phyloP scores from a whole-genome alignment of 352 stramenopile genomes.

The Saprolegnia parasitica region DNA sequence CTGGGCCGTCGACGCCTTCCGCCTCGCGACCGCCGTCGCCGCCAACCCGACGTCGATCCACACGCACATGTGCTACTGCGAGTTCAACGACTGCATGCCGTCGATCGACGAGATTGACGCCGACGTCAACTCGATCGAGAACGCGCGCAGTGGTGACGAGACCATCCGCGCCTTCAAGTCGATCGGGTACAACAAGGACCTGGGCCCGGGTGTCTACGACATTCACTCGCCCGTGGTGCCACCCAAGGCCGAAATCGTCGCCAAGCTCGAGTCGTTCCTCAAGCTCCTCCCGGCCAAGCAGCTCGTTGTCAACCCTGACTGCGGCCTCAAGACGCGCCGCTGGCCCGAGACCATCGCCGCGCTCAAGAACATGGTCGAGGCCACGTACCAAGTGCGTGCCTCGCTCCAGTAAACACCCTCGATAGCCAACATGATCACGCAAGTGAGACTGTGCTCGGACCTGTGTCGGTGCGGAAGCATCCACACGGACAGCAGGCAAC shows the following conservation, averaged over 20 bases:
- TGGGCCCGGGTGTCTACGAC: slow-evolving; percentile 91
- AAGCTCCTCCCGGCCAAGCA: slow-evolving; percentile 68
- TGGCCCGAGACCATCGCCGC: slow-evolving; percentile 89
- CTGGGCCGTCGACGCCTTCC: slow-evolving; percentile 83
- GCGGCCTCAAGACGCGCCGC: slow-evolving; percentile 89
- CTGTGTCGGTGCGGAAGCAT: neutral
- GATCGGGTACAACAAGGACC: slow-evolving; percentile 87
- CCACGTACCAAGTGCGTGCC: slow-evolving; percentile 64
- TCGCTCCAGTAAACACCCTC: slow-evolving; percentile 20
- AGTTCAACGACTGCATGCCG: slow-evolving; percentile 92
- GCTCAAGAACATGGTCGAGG: slow-evolving; percentile 87
- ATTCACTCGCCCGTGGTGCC: slow-evolving; percentile 92
- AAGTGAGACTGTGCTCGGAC: neutral
- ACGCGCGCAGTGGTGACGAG: slow-evolving; percentile 86
- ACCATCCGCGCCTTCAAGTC: slow-evolving; percentile 86
- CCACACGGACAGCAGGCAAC: neutral
- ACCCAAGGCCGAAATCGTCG: slow-evolving; percentile 79
- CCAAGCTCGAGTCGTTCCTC: slow-evolving; percentile 85
- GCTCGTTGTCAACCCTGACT: slow-evolving; percentile 90
- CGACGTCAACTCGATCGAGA: slow-evolving; percentile 95
- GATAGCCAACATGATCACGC: neutral
- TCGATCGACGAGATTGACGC: slow-evolving; percentile 90
- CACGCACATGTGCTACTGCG: slow-evolving; percentile 96
- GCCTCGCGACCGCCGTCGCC: slow-evolving; percentile 78
- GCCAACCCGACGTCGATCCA: slow-evolving; percentile 90